Conservation (phyloP, 495 filamentous ascomycete species). For the Glonium stellatum region DNA sequence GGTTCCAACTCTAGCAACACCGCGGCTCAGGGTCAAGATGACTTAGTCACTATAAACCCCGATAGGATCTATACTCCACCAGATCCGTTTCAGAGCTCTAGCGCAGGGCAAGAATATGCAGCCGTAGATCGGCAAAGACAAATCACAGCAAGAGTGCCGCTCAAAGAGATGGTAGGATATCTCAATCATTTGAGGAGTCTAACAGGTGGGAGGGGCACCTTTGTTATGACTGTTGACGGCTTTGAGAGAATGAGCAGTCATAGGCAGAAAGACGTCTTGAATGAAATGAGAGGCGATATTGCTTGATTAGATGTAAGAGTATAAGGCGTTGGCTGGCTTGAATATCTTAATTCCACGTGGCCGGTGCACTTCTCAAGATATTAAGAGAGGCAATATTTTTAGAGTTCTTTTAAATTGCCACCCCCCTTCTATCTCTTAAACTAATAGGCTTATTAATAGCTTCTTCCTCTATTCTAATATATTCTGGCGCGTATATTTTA, state of each 20-base stretch:
- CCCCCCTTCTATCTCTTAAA: too few relatives aligned
- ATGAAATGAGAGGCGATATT: slow-evolving; percentile 39
- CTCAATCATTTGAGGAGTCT: slow-evolving; percentile 79
- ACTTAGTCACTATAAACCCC: slow-evolving; percentile 51
- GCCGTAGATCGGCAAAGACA: slow-evolving; percentile 41
- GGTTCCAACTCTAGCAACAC: slow-evolving; percentile 28
- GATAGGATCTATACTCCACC: slow-evolving; percentile 72
- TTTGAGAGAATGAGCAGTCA: slow-evolving; percentile 77
- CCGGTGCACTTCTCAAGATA: too few relatives aligned
- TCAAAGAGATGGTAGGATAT: slow-evolving; percentile 97
- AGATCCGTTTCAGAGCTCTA: slow-evolving; percentile 64
- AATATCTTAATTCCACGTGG: too few relatives aligned
- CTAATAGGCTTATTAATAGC: too few relatives aligned
- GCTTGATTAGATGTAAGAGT: neutral
- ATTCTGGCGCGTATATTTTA: too few relatives aligned
- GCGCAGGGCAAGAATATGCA: neutral
- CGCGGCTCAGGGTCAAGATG: slow-evolving; percentile 27
- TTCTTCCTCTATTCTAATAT: too few relatives aligned
- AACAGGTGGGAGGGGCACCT: slow-evolving; percentile 82
- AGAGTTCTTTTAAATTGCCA: too few relatives aligned
- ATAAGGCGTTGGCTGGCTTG: too few relatives aligned
- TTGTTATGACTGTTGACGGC: slow-evolving; percentile 84
- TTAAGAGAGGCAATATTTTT: too few relatives aligned
- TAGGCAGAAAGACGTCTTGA: slow-evolving; percentile 51
- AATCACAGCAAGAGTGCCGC: slow-evolving; percentile 76